Percentiles rank a stretch among this genome's conserved stretches.
Conservation (phyloP, 2,329 filamentous ascomycete genomes). For the Diatrype stigma region DNA sequence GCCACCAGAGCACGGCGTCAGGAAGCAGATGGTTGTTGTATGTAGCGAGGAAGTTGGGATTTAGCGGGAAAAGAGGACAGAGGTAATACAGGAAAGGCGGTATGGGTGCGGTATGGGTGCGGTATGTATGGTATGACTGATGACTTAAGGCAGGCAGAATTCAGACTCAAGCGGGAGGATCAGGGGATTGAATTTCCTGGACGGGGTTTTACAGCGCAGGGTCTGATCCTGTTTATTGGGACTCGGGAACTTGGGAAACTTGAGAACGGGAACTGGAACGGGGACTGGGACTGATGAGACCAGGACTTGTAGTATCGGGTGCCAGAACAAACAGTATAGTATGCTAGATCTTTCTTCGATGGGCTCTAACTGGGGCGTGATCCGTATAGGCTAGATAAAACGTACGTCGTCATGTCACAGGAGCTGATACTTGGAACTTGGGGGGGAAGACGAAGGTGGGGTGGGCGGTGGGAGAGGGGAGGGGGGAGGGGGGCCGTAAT, state of each 20-base stretch:
- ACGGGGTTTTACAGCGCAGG: neutral
- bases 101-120: too few relatives aligned
- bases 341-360: neutral
- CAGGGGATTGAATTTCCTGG: neutral
- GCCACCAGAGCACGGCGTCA: neutral
- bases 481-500: neutral
- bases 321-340: neutral
- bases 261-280: too few relatives aligned
- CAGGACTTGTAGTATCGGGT: too few relatives aligned
- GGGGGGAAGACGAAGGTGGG: neutral
- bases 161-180: neutral
- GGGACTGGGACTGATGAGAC: too few relatives aligned
- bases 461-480: neutral
- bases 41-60: neutral
- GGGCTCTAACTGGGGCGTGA: neutral
- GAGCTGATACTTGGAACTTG: neutral
- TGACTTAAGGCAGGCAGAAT: too few relatives aligned
- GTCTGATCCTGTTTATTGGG: neutral
- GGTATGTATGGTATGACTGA: too few relatives aligned
- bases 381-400: neutral
- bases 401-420: slow-evolving; percentile 1
- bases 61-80: neutral
- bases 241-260: too few relatives aligned
- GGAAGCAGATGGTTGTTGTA: neutral
- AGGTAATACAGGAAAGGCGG: neutral